Conservation (phyloP, 441 rosid genomes). For the Eruca vesicaria region DNA sequence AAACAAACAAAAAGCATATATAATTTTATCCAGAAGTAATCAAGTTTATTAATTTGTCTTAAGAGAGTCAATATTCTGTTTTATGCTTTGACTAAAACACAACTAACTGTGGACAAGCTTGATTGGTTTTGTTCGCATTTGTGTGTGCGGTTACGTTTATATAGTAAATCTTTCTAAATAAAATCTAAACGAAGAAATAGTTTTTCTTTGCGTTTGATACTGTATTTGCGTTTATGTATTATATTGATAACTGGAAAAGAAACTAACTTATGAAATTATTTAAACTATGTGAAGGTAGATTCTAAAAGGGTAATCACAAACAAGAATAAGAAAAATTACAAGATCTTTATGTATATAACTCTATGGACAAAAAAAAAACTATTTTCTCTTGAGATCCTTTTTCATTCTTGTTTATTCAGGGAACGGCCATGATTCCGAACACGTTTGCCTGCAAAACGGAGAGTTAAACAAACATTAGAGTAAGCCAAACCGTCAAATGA, state of each 20-base stretch:
- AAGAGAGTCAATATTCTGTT: background rate
- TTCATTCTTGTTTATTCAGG: slow-evolving; percentile 6
- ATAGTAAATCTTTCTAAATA: background rate
- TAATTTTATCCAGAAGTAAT: slow-evolving; percentile 17
- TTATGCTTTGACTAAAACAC: background rate
- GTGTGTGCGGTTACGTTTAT: background rate
- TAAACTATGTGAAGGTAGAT: background rate
- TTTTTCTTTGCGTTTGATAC: background rate
- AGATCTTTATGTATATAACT: background rate
- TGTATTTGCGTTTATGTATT: background rate
- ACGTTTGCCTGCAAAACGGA: slow-evolving; percentile 26
- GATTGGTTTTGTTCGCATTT: background rate
- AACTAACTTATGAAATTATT: background rate
- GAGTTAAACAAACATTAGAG: slow-evolving; percentile 6
- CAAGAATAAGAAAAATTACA: background rate
- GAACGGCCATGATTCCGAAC: slow-evolving; percentile 33
- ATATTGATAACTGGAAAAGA: background rate
- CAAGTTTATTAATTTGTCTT: slow-evolving; percentile 11
- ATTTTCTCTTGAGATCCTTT: background rate
- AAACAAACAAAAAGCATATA: slow-evolving; percentile 5
- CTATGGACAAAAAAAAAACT: slow-evolving; percentile 15
- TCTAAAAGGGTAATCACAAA: background rate
- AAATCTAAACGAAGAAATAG: background rate
- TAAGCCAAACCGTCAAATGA: background rate
- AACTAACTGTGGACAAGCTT: background rate